phyloP scores from a whole-genome alignment of 495 filamentous ascomycete genomes.

The Penicillium flavigenum region DNA sequence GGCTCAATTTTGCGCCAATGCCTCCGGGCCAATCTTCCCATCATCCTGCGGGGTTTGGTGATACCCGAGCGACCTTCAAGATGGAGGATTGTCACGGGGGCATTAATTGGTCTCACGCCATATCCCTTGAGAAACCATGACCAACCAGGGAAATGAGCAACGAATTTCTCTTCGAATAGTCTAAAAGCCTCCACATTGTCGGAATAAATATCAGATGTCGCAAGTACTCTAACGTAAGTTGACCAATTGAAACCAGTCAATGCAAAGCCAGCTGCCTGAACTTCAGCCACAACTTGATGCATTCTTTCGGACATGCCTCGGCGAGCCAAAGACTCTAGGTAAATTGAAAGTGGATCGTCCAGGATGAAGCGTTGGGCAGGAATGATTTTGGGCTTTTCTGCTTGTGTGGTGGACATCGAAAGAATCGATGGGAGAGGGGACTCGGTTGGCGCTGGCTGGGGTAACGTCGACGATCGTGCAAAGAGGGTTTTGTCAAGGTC shows the following conservation, averaged over 20 bases:
- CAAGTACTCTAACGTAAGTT: slow-evolving; percentile 50
- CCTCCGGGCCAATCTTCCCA: slow-evolving; percentile 29
- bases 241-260: slow-evolving; percentile 59
- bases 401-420: not conserved
- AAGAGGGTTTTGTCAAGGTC: slow-evolving; percentile 24
- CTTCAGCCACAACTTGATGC: slow-evolving; percentile 45
- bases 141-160: slow-evolving; percentile 77
- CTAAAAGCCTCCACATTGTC: slow-evolving; percentile 57
- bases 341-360: slow-evolving; percentile 54
- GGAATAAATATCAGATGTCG: slow-evolving; percentile 34
- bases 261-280: slow-evolving; percentile 62
- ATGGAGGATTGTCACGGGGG: slow-evolving; percentile 32
- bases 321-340: slow-evolving; percentile 56
- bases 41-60: slow-evolving; percentile 21
- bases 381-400: slow-evolving; percentile 34
- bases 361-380: slow-evolving; percentile 59
- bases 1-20: slow-evolving; percentile 43
- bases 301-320: slow-evolving; percentile 49
- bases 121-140: slow-evolving; percentile 32
- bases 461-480: not conserved
- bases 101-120: slow-evolving; percentile 31
- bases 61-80: slow-evolving; percentile 24
- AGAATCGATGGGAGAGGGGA: not conserved
- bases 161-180: slow-evolving; percentile 69
- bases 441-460: not conserved